A percentile compares a stretch with the other conserved stretches of the same genome.
phyloP scores from a whole-genome alignment of 2,329 filamentous ascomycete genomes.

The Ophiocordyceps polyrhachis-furcata region DNA sequence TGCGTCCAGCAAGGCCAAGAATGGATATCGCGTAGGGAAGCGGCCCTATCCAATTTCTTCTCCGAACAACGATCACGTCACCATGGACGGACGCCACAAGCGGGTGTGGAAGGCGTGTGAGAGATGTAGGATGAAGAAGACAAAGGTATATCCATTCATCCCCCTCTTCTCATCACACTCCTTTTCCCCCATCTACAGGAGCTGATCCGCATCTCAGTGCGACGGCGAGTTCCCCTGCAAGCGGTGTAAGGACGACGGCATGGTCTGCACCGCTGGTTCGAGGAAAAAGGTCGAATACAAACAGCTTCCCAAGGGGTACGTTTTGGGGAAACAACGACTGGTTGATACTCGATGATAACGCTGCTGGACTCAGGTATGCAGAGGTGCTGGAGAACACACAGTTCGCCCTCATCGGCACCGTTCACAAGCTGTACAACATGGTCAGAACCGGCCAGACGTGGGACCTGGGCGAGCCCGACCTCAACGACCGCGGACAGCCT shows the following conservation, averaged over 20 bases:
- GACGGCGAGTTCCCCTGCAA: slow-evolving; percentile 49
- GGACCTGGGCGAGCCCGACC: slow-evolving; percentile 43
- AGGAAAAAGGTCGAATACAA: slow-evolving; percentile 53
- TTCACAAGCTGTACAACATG: slow-evolving; percentile 48
- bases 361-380: slow-evolving; percentile 28
- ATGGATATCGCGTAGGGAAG: slow-evolving; percentile 31
- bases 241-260: slow-evolving; percentile 45
- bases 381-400: slow-evolving; percentile 48
- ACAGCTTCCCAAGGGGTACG: slow-evolving; percentile 42
- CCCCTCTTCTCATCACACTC: background rate
- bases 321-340: too few relatives aligned
- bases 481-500: slow-evolving; percentile 43
- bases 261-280: slow-evolving; percentile 43
- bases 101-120: slow-evolving; percentile 50
- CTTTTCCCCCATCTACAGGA: too few relatives aligned
- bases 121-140: slow-evolving; percentile 51
- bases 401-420: slow-evolving; percentile 43
- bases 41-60: slow-evolving; percentile 20
- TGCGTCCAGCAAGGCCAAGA: slow-evolving; percentile 27
- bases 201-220: slow-evolving; percentile 24
- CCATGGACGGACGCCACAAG: slow-evolving; percentile 39
- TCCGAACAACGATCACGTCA: slow-evolving; percentile 19
- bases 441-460: slow-evolving; percentile 37
- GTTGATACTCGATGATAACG: too few relatives aligned
- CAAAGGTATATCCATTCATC: slow-evolving; percentile 44